phyloP scores from a whole-genome alignment of 2,329 filamentous ascomycete genomes.

The Cryphonectria nitschkei region DNA sequence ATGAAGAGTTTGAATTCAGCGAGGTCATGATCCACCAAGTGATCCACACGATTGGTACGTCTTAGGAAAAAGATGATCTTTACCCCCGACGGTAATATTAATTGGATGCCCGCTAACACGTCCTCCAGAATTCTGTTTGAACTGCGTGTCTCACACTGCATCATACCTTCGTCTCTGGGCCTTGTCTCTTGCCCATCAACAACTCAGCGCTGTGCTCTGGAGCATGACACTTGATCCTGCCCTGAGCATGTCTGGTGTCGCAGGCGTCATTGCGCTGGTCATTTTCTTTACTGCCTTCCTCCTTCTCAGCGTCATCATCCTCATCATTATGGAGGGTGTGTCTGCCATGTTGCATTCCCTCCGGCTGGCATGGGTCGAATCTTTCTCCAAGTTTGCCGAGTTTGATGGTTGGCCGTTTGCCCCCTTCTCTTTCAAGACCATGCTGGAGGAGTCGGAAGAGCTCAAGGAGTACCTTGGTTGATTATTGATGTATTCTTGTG shows the following conservation, averaged over 20 bases:
- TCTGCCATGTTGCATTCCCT: conserved; percentile 94
- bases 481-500: not conserved
- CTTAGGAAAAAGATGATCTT: too few relatives aligned
- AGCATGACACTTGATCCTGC: conserved; percentile 87
- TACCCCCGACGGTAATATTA: not conserved
- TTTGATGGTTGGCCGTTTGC: conserved; percentile 86
- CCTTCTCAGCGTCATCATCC: conserved; percentile 66
- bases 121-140: conserved; percentile 89
- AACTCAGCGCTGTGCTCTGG: conserved; percentile 94
- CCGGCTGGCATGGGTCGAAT: conserved; percentile 93
- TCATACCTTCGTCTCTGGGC: conserved; percentile 99
- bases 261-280: conserved; percentile 81
- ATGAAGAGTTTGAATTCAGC: conserved; percentile 96
- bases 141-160: conserved; percentile 97
- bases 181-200: conserved; percentile 93
- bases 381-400: conserved; percentile 96
- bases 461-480: conserved; percentile 57
- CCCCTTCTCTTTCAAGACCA: conserved; percentile 83
- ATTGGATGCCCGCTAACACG: conserved; percentile 36
- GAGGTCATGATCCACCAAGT: conserved; percentile 99
- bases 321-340: conserved; percentile 95
- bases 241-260: conserved; percentile 66
- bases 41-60: conserved; percentile 94
- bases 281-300: conserved; percentile 90
- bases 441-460: conserved; percentile 81